These are phyloP conservation scores for Carex littledalei DNA, from an alignment of 176 grass and related monocot species.

Conservation along the genomic window DNA sequence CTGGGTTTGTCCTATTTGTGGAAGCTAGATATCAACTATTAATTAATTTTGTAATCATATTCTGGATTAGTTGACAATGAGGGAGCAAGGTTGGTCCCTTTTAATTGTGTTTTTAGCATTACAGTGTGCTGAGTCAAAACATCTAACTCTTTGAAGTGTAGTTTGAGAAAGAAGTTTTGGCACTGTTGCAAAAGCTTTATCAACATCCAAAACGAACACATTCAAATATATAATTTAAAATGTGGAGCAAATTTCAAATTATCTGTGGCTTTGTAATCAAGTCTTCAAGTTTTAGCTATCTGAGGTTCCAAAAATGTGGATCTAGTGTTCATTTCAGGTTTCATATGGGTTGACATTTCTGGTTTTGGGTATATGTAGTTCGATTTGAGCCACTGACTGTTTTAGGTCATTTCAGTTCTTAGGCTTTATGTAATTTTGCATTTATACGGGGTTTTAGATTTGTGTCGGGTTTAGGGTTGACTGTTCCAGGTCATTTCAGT, in stretches of 20 bases:
- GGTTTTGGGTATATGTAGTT: not conserved
- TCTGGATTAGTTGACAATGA: not conserved
- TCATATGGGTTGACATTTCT: not conserved
- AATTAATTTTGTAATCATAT: not conserved
- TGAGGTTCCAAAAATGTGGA: not conserved
- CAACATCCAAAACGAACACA: not conserved
- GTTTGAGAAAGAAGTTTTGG: not conserved
- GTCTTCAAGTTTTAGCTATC: not conserved
- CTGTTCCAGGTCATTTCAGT: not conserved
- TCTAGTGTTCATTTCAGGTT: not conserved
- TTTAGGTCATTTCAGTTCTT: not conserved
- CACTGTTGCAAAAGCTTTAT: not conserved
- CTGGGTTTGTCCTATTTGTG: not conserved
- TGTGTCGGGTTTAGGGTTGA: too few species aligned
- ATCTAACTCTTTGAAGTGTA: not conserved
- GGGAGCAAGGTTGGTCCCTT: not conserved
- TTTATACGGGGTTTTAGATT: not conserved
- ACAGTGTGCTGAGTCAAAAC: not conserved
- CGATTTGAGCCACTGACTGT: not conserved
- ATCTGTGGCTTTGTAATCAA: not conserved
- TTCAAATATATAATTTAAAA: not conserved
- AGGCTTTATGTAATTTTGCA: not conserved
- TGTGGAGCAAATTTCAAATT: not conserved
- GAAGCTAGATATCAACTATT: not conserved
- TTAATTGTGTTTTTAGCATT: not conserved